Evolutionary conservation across 768 basidiomycete genomes (phyloP), one percentile per base, ranked within the genome.

Genomic region (Russula earlei): DNA sequence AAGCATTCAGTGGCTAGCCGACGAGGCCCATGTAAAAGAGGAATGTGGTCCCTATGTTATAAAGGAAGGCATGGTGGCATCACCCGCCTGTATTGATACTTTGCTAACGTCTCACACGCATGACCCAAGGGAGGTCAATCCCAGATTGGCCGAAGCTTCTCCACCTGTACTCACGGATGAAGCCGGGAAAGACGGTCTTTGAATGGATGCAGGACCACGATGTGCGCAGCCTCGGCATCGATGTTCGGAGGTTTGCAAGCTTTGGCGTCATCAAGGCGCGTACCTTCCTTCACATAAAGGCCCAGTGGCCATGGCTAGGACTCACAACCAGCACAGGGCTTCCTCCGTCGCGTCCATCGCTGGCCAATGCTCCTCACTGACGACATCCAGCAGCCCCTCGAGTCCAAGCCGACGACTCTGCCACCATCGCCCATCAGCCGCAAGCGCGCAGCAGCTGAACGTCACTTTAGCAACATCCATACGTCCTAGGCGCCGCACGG

Each of bases 21-120:
- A 87, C 48, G 91, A 94, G 66, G 70, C 76, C 4, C 86, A 91
- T 65, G 90, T 97, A 46, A 82, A 82, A 54, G 77, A 84, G 14
- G 95, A 99, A 73, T 99, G 95, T 68, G 93, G 90, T 4, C 80
- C 85, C 3, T 99, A 98, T 66, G 90, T 93, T 7, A 90, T 85
- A 8, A 85, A 81, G 59, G 81, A 83, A 61, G 84, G 89, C 83
- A 43, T 11, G 74, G 61, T 10, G 12, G 7, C 41, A 24, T 9
- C 29, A 29, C 7, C 27, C n/a, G 1, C 10, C 47, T 20, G 44
- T 56, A 58, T 58, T 43, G 55, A 31, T 44, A 22, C 11, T 40
- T 38, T 15, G 34, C 43, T 27, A 7, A 56, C 42, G 51, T 36
- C 14, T 56, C 31, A 44, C n/a, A n/a, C n/a, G n/a, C 29, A 14